Evolutionary conservation across 495 filamentous ascomycete genomes (phyloP), one percentile per base, ranked within the genome.

Genomic region (Penicillium waksmanii): DNA sequence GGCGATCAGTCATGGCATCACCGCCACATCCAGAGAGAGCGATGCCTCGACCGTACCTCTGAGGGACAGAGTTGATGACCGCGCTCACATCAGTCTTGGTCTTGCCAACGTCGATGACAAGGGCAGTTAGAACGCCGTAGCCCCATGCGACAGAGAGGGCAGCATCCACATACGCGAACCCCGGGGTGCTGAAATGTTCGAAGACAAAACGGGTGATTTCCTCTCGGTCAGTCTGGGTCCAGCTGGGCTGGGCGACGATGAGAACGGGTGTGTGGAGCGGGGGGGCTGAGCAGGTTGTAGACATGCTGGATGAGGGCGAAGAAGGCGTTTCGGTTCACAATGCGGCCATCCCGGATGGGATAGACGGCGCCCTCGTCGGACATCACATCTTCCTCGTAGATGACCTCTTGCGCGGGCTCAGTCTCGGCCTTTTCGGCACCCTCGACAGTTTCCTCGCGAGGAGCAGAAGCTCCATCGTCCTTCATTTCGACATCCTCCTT

Each of bases 181-280:
- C 92, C 0, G 95, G 95, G 1, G 89, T 92, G 78, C 95, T 96
- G 71, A 96, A 96, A 74, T 93, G 93, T 73, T 98, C 95, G 64
- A 98, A 98, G 61, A 97, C 84, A 75, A 97, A 98, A 56, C 91
- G 90, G 5, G 93, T 88, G 38, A 98, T 83, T 11, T 77, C 78
- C 73, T 97, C 92, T 66, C 87, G 87, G 71, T 97, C 91, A 49
- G 87, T 84, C 5, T 86, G 82, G 10, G 91, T 91, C 91, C 96
- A 98, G 48, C 85, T 85, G 0, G 95, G 95, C 50, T 95, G 87
- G 13, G 87, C 76, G 67, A 98, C 88, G 55, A 98, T 81, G 62
- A 98, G 78, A 64, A 98, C 90, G 2, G 95, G 93, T 0, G 93
- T 97, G 74, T 98, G 95, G 69, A 97, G 92, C 1, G 91, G 90